A percentile compares a stretch with the other conserved stretches of the same genome.
Evolutionary conservation across 1,284 basidiomycete species (phyloP).

Genomic region (Ganoderma sinense): DNA sequence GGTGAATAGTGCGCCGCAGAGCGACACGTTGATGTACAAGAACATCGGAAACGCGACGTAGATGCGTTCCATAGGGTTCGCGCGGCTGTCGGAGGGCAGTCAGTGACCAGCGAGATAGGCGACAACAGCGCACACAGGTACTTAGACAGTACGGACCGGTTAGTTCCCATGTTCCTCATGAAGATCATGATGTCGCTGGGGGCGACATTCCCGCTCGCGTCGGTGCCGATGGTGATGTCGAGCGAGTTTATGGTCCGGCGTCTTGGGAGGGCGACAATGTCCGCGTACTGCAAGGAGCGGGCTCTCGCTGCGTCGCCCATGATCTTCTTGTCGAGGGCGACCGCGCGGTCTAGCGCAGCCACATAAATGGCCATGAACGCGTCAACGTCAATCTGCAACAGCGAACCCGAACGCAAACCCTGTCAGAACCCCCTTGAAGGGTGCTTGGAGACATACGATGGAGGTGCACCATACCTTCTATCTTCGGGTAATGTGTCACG

Average conservation of each 20-base stretch:
- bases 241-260: slow-evolving; percentile 50
- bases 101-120: no score
- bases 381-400: slow-evolving; percentile 36
- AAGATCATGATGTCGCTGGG: slow-evolving; percentile 52
- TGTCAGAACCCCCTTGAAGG: neutral
- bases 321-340: slow-evolving; percentile 36
- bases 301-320: slow-evolving; percentile 30
- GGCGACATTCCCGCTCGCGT: slow-evolving; percentile 43
- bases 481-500: slow-evolving; percentile 30
- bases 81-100: slow-evolving; percentile 27
- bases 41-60: slow-evolving; percentile 55
- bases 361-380: slow-evolving; percentile 37
- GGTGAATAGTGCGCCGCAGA: slow-evolving; percentile 50
- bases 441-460: neutral
- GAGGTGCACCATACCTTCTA: slow-evolving; percentile 28
- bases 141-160: neutral
- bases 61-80: slow-evolving; percentile 56
- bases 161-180: slow-evolving; percentile 46
- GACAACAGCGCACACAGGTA: no score
- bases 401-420: no score
- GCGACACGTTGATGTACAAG: slow-evolving; percentile 53
- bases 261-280: slow-evolving; percentile 48
- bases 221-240: slow-evolving; percentile 46
- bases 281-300: slow-evolving; percentile 42
- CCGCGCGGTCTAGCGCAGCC: slow-evolving; percentile 30